phyloP scores from a whole-genome alignment of 2,329 filamentous ascomycete species.

The Plenodomus tracheiphilus region DNA sequence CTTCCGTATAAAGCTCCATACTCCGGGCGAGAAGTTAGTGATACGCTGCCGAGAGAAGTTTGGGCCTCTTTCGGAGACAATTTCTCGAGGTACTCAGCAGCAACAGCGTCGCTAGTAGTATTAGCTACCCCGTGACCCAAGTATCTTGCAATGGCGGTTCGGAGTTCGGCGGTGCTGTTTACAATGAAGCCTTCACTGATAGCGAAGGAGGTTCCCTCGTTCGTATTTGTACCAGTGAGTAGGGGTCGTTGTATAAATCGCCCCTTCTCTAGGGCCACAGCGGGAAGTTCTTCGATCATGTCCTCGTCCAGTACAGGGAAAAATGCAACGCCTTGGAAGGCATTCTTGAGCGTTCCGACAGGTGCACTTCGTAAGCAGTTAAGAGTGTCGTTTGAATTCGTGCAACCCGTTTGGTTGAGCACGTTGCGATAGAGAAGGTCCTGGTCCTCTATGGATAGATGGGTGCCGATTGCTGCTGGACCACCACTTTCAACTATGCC shows the following conservation, averaged over 20 bases:
- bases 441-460: neutral
- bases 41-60: too few relatives aligned
- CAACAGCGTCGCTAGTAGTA: too few relatives aligned
- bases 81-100: too few relatives aligned
- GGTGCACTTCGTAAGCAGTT: neutral
- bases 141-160: neutral
- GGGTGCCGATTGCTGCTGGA: constrained; percentile 1
- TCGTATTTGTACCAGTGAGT: constrained; percentile 62
- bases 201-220: constrained; percentile 54
- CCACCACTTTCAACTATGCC: constrained; percentile 38
- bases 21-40: too few relatives aligned
- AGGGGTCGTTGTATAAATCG: constrained; percentile 64
- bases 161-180: neutral
- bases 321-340: too few relatives aligned
- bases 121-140: too few relatives aligned
- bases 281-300: constrained; percentile 23
- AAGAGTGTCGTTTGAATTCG: constrained; percentile 1
- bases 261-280: constrained; percentile 37
- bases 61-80: too few relatives aligned
- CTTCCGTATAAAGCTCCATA: too few relatives aligned
- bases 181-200: neutral
- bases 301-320: neutral
- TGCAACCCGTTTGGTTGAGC: constrained; percentile 7
- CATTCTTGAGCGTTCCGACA: neutral
- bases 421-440: constrained; percentile 2